Percentiles rank a stretch among this genome's conserved stretches.
phyloP scores from a whole-genome alignment of 306 rosid genomes.

The Ormosia emarginata region DNA sequence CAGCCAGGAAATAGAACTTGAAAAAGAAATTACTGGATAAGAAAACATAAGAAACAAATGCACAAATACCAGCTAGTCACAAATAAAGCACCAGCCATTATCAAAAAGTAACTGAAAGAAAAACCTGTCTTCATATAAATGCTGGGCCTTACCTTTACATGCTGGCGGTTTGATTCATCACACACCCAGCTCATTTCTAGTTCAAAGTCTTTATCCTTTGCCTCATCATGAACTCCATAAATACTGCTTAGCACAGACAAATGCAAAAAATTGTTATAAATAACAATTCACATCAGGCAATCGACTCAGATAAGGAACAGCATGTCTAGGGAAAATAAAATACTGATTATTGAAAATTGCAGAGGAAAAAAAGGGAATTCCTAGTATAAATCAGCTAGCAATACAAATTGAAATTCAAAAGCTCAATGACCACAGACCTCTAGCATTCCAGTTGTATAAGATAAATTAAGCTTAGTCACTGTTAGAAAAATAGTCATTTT shows the following conservation, averaged over 20 bases:
- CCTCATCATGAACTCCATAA: conserved; percentile 96
- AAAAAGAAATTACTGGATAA: neutral
- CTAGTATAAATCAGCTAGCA: neutral
- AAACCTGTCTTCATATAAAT: neutral
- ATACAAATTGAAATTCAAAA: neutral
- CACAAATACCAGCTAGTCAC: neutral
- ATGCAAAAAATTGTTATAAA: neutral
- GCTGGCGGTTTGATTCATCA: conserved; percentile 91
- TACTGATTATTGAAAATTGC: neutral
- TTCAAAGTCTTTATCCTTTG: conserved; percentile 94
- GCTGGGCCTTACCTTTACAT: conserved; percentile 62
- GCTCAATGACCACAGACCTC: neutral
- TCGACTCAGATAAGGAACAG: neutral
- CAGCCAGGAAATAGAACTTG: neutral
- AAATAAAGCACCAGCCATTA: neutral
- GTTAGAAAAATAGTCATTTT: neutral
- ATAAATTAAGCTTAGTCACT: neutral
- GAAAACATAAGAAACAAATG: neutral
- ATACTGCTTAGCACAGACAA: conserved; percentile 46
- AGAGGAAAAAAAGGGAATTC: neutral
- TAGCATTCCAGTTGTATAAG: neutral
- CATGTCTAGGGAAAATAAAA: neutral
- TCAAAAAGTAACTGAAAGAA: neutral
- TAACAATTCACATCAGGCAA: neutral
- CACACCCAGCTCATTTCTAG: conserved; percentile 99